Evolutionary conservation across 495 filamentous ascomycete genomes (phyloP).

Genomic region (Rusavskia elegans): DNA sequence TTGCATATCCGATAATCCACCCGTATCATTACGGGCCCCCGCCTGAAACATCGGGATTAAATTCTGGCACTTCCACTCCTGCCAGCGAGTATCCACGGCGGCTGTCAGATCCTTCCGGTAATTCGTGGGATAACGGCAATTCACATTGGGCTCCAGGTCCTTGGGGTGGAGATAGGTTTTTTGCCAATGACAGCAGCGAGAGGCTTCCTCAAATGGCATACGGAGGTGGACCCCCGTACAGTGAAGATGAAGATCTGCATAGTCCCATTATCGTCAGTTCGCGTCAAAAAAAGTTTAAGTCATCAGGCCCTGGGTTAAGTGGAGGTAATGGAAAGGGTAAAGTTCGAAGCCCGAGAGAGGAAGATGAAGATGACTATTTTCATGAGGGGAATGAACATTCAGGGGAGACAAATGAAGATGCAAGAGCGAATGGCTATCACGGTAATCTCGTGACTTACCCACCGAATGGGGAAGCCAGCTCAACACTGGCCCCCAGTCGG

Average conservation of each 20-base stretch:
- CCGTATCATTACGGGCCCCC: constrained; percentile 90
- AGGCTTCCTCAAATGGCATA: constrained; percentile 77
- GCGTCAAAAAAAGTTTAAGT: constrained; percentile 74
- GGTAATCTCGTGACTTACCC: constrained; percentile 74
- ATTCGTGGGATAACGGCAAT: constrained; percentile 36
- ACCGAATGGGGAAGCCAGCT: constrained; percentile 30
- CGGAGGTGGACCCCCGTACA: constrained; percentile 87
- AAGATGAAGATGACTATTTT: constrained; percentile 35
- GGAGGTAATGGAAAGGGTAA: constrained; percentile 25
- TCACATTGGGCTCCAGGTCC: constrained; percentile 34
- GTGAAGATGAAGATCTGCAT: constrained; percentile 90
- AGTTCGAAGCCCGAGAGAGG: constrained; percentile 27
- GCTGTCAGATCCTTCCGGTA: constrained; percentile 62
- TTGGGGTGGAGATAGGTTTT: constrained; percentile 27
- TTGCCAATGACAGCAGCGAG: constrained; percentile 40
- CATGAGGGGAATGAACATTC: constrained; percentile 55
- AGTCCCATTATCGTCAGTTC: constrained; percentile 68
- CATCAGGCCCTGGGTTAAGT: constrained; percentile 31
- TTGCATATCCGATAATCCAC: constrained; percentile 72
- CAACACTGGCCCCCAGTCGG: constrained; percentile 20
- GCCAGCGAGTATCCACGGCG: constrained; percentile 57
- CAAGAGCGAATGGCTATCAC: constrained; percentile 52
- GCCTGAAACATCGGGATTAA: constrained; percentile 46
- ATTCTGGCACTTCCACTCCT: constrained; percentile 69
- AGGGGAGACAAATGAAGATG: constrained; percentile 57